Conservation (phyloP, 1,284 basidiomycete species). For the Boletus sp. region DNA sequence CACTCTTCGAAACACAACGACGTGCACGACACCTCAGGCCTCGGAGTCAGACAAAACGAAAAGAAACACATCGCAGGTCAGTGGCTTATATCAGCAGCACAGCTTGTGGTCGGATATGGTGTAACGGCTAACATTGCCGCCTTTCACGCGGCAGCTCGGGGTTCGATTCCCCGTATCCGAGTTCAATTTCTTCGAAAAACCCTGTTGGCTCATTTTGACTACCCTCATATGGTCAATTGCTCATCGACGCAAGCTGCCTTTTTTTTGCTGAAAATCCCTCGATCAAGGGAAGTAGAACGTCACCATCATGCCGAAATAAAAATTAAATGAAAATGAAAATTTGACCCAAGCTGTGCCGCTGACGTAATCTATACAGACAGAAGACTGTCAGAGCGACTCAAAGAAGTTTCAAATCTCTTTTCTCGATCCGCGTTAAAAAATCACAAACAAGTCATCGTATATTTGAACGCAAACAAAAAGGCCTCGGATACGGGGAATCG, state of each 20-base stretch:
- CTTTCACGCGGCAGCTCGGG: constrained; percentile 64
- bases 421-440: neutral
- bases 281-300: too few relatives aligned
- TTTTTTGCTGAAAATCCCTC: too few relatives aligned
- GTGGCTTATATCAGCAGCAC: neutral
- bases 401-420: neutral
- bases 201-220: neutral
- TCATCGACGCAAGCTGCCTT: neutral
- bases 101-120: constrained; percentile 54
- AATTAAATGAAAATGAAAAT: too few relatives aligned
- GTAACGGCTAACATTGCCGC: constrained; percentile 74
- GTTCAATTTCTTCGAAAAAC: constrained; percentile 5
- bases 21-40: neutral
- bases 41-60: too few relatives aligned
- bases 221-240: neutral
- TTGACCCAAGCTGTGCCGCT: neutral
- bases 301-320: too few relatives aligned
- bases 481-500: constrained; percentile 55
- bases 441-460: constrained; percentile 57
- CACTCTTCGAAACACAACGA: neutral
- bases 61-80: neutral
- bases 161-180: constrained; percentile 58
- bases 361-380: neutral
- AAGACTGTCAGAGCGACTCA: too few relatives aligned
- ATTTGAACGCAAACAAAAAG: constrained; percentile 19